These are phyloP conservation scores for Rhodosporidiobolus odoratus DNA, from an alignment of 768 basidiomycete genomes.

Conservation along the genomic window DNA sequence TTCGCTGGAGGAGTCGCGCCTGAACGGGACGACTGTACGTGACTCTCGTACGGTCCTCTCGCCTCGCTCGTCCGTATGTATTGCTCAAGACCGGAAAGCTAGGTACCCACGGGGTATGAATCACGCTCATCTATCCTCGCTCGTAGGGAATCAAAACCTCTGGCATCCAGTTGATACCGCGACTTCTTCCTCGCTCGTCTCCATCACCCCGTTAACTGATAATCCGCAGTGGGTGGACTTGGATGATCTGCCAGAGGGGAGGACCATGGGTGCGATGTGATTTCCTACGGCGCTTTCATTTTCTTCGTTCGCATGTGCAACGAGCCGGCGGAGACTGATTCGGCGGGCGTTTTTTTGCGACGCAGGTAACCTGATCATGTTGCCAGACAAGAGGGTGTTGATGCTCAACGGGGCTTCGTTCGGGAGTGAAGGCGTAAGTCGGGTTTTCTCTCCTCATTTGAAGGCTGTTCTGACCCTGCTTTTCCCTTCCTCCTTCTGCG, in stretches of 20 bases:
- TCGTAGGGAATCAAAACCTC: slow-evolving; percentile 21
- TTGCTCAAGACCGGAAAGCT: too few relatives aligned
- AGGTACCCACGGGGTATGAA: too few relatives aligned
- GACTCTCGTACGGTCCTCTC: not conserved
- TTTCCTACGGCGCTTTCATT: slow-evolving; percentile 56
- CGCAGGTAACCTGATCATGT: slow-evolving; percentile 24
- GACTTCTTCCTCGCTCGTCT: slow-evolving; percentile 59
- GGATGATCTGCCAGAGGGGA: slow-evolving; percentile 63
- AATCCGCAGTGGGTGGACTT: slow-evolving; percentile 58
- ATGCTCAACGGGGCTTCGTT: slow-evolving; percentile 19
- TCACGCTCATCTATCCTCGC: too few relatives aligned
- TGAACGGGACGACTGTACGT: slow-evolving; percentile 52
- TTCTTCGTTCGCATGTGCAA: slow-evolving; percentile 54
- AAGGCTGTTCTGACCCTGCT: not conserved
- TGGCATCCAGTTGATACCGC: slow-evolving; percentile 33
- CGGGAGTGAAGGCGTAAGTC: slow-evolving; percentile 8
- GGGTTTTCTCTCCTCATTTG: not conserved
- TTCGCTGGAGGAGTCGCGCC: slow-evolving; percentile 85
- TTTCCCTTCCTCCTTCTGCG: slow-evolving; percentile 1
- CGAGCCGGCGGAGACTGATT: slow-evolving; percentile 41
- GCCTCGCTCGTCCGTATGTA: not conserved
- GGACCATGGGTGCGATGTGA: slow-evolving; percentile 67
- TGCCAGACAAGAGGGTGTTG: slow-evolving; percentile 22
- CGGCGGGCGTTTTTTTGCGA: too few relatives aligned
- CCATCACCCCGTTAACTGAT: slow-evolving; percentile 73